Conservation (phyloP, 2,329 filamentous ascomycete genomes). For the Aspergillus brasiliensis region DNA sequence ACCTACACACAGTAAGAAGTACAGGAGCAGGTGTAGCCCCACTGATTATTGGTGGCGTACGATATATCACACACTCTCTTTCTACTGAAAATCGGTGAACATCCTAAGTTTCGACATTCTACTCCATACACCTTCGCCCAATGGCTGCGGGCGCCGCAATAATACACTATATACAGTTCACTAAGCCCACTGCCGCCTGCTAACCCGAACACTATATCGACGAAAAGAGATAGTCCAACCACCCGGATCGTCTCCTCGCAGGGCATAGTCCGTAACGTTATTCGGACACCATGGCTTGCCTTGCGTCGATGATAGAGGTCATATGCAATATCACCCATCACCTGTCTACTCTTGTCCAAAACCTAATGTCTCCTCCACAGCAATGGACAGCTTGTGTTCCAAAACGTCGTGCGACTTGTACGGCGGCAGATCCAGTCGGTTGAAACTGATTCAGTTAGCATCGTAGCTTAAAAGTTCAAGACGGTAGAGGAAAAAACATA, state of each 20-base stretch:
- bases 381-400: conserved; percentile 88
- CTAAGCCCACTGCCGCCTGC: background rate
- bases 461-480: no score
- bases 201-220: background rate
- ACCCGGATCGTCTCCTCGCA: background rate
- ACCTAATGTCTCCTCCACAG: conserved; percentile 97
- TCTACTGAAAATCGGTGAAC: no score
- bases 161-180: conserved; percentile 11
- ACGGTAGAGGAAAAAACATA: conserved; percentile 56
- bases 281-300: background rate
- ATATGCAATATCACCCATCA: conserved; percentile 16
- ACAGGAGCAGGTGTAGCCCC: no score
- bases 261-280: background rate
- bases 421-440: conserved; percentile 89
- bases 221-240: background rate
- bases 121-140: background rate
- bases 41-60: no score
- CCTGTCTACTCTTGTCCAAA: conserved; percentile 87
- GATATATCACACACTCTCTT: no score
- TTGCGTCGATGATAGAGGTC: conserved; percentile 7
- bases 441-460: conserved; percentile 67
- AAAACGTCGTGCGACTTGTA: conserved; percentile 88
- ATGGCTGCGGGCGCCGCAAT: conserved; percentile 4
- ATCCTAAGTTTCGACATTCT: background rate
- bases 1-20: no score